Conservation (phyloP, 2,329 filamentous ascomycete genomes). For the Colletotrichum sp. region DNA sequence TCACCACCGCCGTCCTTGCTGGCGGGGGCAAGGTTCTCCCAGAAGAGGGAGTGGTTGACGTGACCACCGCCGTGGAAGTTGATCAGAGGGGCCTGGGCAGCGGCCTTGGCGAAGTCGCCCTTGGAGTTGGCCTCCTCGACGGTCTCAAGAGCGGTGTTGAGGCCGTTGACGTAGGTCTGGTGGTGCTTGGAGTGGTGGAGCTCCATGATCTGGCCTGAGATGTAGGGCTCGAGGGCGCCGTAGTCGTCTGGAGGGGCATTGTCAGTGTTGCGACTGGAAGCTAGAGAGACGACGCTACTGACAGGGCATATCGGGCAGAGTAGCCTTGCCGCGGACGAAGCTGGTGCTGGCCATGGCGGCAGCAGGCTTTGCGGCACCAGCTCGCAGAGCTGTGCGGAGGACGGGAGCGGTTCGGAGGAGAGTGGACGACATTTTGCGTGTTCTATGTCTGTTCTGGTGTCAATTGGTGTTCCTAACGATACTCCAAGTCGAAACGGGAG, state of each 20-base stretch:
- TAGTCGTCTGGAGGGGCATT: constrained; percentile 78
- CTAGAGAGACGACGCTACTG: constrained; percentile 27
- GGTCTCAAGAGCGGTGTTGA: constrained; percentile 81
- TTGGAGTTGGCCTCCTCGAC: constrained; percentile 68
- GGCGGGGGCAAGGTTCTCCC: constrained; percentile 78
- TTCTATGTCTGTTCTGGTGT: constrained; percentile 14
- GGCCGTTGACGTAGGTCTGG: constrained; percentile 89
- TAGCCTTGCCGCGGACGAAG: constrained; percentile 87
- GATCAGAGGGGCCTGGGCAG: constrained; percentile 59
- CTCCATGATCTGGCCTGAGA: constrained; percentile 95
- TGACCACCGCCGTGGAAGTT: constrained; percentile 87
- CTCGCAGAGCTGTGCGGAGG: constrained; percentile 73
- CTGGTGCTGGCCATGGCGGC: constrained; percentile 74
- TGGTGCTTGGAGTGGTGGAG: constrained; percentile 95
- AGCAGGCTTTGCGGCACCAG: constrained; percentile 63
- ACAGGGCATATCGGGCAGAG: constrained; percentile 84
- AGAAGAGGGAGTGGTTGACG: constrained; percentile 87
- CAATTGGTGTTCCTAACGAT: background rate
- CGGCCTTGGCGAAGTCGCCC: constrained; percentile 60
- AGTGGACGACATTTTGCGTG: constrained; percentile 71
- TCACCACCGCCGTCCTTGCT: constrained; percentile 67
- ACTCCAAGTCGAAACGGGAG: too few relatives aligned
- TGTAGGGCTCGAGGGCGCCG: constrained; percentile 83
- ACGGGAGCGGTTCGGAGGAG: constrained; percentile 75
- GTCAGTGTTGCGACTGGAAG: background rate